Evolutionary conservation across 768 basidiomycete species (phyloP).

Genomic region (Phanerodontia chrysosporium): DNA sequence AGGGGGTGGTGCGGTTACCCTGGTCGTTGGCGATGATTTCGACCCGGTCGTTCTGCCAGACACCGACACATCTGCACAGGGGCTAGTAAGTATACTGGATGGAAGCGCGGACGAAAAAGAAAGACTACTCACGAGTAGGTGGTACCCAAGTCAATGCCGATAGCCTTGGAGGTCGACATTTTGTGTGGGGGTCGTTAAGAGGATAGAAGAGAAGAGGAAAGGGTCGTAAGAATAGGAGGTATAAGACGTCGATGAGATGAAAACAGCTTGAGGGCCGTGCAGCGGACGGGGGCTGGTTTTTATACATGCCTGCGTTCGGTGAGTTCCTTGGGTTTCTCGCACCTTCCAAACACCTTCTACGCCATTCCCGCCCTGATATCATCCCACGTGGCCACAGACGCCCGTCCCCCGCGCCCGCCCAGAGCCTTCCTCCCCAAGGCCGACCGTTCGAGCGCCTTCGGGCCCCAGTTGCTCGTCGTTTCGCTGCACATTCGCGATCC

Average conservation of each 20-base stretch:
- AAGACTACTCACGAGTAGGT: constrained; percentile 75
- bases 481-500: not conserved
- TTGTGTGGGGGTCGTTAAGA: constrained; percentile 9
- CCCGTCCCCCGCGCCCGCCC: not conserved
- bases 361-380: constrained; percentile 6
- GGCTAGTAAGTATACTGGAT: constrained; percentile 7
- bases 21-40: constrained; percentile 97
- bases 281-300: constrained; percentile 18
- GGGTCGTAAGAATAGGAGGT: constrained; percentile 1
- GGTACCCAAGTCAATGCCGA: constrained; percentile 89
- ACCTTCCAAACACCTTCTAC: constrained; percentile 18
- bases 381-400: constrained; percentile 4
- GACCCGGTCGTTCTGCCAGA: constrained; percentile 99
- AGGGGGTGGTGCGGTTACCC: constrained; percentile 93
- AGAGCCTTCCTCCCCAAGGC: not conserved
- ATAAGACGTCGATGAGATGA: not conserved
- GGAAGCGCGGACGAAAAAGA: constrained; percentile 7
- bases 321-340: constrained; percentile 24
- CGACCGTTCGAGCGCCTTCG: not conserved
- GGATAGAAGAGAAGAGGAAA: constrained; percentile 11
- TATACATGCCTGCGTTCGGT: constrained; percentile 8
- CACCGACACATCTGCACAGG: constrained; percentile 84
- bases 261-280: constrained; percentile 9
- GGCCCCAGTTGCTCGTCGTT: not conserved
- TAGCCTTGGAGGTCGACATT: constrained; percentile 53